Evolutionary conservation across 306 rosid genomes (phyloP), one percentile per base, ranked within the genome.

Genomic region (Canavalia ensiformis): DNA sequence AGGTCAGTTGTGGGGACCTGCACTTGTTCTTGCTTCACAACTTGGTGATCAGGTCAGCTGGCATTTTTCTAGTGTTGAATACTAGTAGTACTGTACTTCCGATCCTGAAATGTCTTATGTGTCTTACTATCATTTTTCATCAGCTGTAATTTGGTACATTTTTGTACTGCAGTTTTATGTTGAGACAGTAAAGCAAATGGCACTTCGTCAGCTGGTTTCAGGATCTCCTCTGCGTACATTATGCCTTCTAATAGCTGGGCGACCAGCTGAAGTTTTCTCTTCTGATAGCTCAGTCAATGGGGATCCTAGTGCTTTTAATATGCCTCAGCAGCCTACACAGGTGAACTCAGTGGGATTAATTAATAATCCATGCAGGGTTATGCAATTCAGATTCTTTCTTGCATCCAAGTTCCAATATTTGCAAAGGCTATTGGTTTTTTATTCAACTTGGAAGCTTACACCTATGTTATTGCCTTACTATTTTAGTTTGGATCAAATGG

Each of bases 1-100:
- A 81, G 98, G 99, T 79, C 99, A 95, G 9, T 78, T 95, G 89
- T 95, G 99, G 99, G 99, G 99, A 56, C 99, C 99, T 58, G 98
- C 99, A 2, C 93, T 95, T 86, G 91, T 93, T 80, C 92, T 95
- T 82, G 94, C 99, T 86, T 90, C 97, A 63, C 97, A 91, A 85
- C 97, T 95, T 80, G 97, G 99, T 33, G 94, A 93, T 30, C 90
- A 93, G 97, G 99, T 93, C 35, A 76, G 84, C 82, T 80, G 41
- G 75, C 37, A 68, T 28, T 25, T 69, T 65, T 56, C 54, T 30
- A 28, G n/a, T 4, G n/a, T 47, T 33, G 33, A 18, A 87, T 56
- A 69, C 39, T 34, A 64, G 25, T 18, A 18, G 25, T 77, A 60
- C 37, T 60, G 13, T 39, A 45, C 31, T 58, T 39, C 39, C 58